Base-by-base conservation (phyloP, 2,329 filamentous ascomycete species). In the Nannizziopsis barbatae region DNA sequence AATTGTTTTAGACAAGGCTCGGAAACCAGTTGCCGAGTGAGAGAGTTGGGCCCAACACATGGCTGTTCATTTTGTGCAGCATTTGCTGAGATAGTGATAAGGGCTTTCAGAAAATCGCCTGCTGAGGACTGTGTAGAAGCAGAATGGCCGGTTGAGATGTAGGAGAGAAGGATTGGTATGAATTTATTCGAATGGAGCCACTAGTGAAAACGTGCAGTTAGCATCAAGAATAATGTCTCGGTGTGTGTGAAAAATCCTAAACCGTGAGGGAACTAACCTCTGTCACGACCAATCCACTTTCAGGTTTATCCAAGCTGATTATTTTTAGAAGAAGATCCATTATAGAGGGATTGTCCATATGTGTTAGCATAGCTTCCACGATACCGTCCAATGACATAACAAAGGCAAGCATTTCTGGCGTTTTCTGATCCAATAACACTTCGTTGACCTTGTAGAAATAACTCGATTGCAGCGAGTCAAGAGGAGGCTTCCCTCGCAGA, bases 361-460 rank as follows among this genome's bases (percentile, higher is more conserved):
- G 92, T 59, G 84, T 83, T 50, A 98, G 75, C 71, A 98, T 84
- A 55, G 88, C 81, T 10, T 85, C 75, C 17, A 98, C 80, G 36
- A 92, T 84, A 46, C 83, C 79, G 31, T 92, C 84, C 42, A 95
- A 70, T 1, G 80, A 83, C 64, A 88, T 93, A 66, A 98, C 80
- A 53, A 98, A 81, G 14, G 83, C 80, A 56, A 96, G 74, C 90
- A 96, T 98, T 55, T 95, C 90, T 61, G 93, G 86, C 5, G 93
- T 95, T 75, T 96, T 96, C 70, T 92, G 93, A 65, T 96, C 92
- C 49, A 98, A 83, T 15, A 98, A 71, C n/a, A 87, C 85, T 70
- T 98, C 92, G 66, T 96, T 96, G 62, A 98, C 89, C 64, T 96
- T 98, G 48, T 90, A 95, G 64, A 98, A 98, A 65, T 98, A 98